Conservation (phyloP, 1,284 basidiomycete genomes). For the Rugosomyces carneus region DNA sequence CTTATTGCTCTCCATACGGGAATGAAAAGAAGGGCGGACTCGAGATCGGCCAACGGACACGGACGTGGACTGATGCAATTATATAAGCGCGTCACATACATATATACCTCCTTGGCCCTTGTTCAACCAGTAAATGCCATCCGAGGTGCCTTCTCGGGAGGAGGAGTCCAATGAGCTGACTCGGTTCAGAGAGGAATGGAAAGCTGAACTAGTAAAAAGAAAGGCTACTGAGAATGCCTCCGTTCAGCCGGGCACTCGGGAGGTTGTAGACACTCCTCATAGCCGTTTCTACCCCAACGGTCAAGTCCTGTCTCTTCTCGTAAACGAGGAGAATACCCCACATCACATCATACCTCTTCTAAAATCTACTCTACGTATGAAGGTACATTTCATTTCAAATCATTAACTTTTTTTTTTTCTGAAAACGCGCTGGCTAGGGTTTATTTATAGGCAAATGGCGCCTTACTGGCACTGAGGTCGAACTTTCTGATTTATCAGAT, state of each 20-base stretch:
- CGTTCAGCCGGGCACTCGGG: background rate
- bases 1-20: conserved; percentile 79
- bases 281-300: conserved; percentile 90
- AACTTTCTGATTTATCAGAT: conserved; percentile 61
- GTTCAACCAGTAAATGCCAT: conserved; percentile 10
- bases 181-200: conserved; percentile 71
- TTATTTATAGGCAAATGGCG: conserved; percentile 66
- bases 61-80: conserved; percentile 14
- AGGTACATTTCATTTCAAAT: conserved; percentile 48
- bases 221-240: conserved; percentile 18
- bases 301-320: conserved; percentile 78
- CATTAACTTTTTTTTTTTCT: background rate
- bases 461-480: conserved; percentile 51
- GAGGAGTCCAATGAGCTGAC: conserved; percentile 45
- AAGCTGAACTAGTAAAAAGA: conserved; percentile 53
- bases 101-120: background rate
- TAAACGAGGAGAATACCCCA: conserved; percentile 76
- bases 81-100: background rate
- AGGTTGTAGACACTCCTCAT: no score
- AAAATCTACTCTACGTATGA: conserved; percentile 72
- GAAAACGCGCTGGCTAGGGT: conserved; percentile 38
- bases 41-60: no score
- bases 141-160: conserved; percentile 6
- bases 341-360: conserved; percentile 73
- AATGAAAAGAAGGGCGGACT: conserved; percentile 13